Base-by-base conservation (phyloP, 169 alveolate species). In the Cryptosporidium parvum region DNA sequence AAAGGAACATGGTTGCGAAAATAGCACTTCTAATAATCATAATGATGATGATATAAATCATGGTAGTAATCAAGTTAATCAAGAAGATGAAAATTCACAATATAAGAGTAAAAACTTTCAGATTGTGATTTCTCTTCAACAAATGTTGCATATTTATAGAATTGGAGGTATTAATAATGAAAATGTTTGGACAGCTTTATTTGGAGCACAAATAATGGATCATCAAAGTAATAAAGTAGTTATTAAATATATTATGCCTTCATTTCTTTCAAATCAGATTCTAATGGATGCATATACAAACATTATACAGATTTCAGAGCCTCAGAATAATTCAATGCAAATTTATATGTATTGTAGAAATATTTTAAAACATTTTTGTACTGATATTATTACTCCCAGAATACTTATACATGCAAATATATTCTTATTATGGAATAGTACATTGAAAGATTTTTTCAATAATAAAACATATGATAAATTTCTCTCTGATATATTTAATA, bases 141-240 rank as follows among this genome's bases (percentile, higher is more conserved):
- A 80, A 48, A 44, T 80, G 42, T 33, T 35, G 16, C 31, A 62
- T 37, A 80, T 80, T 23, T 80, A 67, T 42, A 80, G 39, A 26
- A 26, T 80, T 21, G 89, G 89, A 23, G 89, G 89, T 1, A 80
- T 80, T 12, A 62, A 39, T 21, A 80, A 65, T 62, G 89, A 80
- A 42, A 80, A 80, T 62, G 75, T 80, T 0, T 80, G 89, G 89
- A 80, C 89, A 26, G 89, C 89, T 35, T 62, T 80, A 53, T 80
- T 80, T 80, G 86, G 68, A 6, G 37, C 29, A 21, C 42, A 59
- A 3, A 42, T 39, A 23, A 73, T 8, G 23, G 58, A 73, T n/a
- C 37, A 67, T 5, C 33, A 80, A n/a, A 42, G 70, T 14, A n/a
- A 44, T 21, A 8, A 37, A 9, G 72, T 65, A 6, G 9, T 37